Evolutionary conservation across 2,329 filamentous ascomycete species (phyloP), one percentile per base, ranked within the genome.

Genomic region (Penicillium aurantiogriseum): DNA sequence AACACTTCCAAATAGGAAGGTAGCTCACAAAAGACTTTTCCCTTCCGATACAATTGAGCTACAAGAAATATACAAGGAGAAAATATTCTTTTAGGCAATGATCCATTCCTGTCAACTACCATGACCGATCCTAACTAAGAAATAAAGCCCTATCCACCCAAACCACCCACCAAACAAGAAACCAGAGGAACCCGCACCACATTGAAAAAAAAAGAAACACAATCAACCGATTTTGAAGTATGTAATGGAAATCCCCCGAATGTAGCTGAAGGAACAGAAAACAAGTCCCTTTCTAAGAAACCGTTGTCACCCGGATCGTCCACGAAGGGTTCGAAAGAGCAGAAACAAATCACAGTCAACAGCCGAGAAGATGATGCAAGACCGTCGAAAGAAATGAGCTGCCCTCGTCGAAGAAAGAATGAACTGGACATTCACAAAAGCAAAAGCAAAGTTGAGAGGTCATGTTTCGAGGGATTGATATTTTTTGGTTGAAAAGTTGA

Each of bases 381-480:
- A 36, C 27, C 15, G 13, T 31, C 21, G 7, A 40, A 23, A 25
- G 35, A 40, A 36, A 8, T 9, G 17, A 52, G 25, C n/a, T 9
- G 15, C 27, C 4, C 8, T 23, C 6, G 2, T 25, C 43, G 42
- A 52, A 47, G 43, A 47, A 56, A 19, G 49, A 56, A 53, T 53
- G 54, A 53, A 47, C n/a, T 56, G 54, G 54, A 56, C 49, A 43
- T 53, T 35, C 49, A 43, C 42, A 46, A 42, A 56, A 53, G 43
- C 42, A 53, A 40, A 53, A 40, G 17, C n/a, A 56, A 53, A 47
- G 39, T 21, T 25, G 40, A 52, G 27, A 31, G 48, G 42, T 36
- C 54, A 53, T 53, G 49, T 53, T 23, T 23, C 27, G 21, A 27
- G 27, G 36, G 42, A 29, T 35, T 23, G 45, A 45, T 45, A 9